These are phyloP conservation scores for Ogataea hybrid DNA, from an alignment of 1,139 yeast genomes.

Conservation along the genomic window DNA sequence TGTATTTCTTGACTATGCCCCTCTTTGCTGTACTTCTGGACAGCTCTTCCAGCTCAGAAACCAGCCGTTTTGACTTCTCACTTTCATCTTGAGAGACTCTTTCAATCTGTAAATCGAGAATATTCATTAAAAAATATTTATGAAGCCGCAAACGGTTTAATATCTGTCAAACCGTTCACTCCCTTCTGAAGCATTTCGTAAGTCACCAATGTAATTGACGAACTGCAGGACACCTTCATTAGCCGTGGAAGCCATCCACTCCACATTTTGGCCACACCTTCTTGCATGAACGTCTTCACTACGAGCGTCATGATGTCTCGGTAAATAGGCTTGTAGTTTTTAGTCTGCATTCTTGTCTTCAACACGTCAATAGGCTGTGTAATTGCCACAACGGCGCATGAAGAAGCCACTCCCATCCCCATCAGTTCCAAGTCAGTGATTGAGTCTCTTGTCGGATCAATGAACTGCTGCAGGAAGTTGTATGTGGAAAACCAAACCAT, in stretches of 20 bases:
- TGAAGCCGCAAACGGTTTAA: conserved; percentile 30
- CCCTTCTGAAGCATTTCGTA: conserved; percentile 59
- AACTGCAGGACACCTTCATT: conserved; percentile 72
- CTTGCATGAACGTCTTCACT: conserved; percentile 65
- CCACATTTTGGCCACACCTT: conserved; percentile 66
- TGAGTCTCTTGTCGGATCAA: conserved; percentile 48
- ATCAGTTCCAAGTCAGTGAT: conserved; percentile 29
- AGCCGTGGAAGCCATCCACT: conserved; percentile 81
- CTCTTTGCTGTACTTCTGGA: conserved; percentile 21
- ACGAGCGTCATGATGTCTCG: conserved; percentile 73
- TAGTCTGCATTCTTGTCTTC: conserved; percentile 85
- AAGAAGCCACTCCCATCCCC: conserved; percentile 54
- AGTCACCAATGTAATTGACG: conserved; percentile 72
- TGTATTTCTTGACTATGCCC: conserved; percentile 38
- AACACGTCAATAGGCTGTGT: conserved; percentile 93
- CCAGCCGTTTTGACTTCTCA: conserved; percentile 8
- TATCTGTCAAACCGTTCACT: conserved; percentile 32
- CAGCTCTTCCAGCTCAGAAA: conserved; percentile 12
- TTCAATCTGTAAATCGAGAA: not conserved
- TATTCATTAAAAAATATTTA: conserved; percentile 5
- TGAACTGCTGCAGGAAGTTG: conserved; percentile 68
- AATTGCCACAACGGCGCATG: conserved; percentile 63
- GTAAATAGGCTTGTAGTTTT: conserved; percentile 58
- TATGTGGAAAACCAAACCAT: conserved; percentile 84
- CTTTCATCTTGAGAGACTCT: not conserved